Evolutionary conservation across 2,329 filamentous ascomycete species (phyloP), one percentile per base, ranked within the genome.

Genomic region (Claviceps sp.): DNA sequence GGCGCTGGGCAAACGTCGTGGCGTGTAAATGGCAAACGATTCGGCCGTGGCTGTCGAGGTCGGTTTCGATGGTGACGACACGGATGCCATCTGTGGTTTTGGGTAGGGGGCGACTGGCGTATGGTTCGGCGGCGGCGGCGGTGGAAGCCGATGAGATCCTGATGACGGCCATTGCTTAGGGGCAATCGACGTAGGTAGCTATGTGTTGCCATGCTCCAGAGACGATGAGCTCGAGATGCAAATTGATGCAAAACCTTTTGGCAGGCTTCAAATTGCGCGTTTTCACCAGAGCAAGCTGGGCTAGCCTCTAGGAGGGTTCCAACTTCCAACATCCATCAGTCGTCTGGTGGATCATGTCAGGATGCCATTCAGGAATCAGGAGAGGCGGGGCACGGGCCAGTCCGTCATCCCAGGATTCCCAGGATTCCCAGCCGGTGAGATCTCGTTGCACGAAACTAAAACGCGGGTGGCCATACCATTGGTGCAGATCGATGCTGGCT

Each of bases 51-150:
- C 9, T 5, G 51, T 40, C 46, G 18, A 52, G 18, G 13, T 51
- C 48, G 13, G 46, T 26, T 13, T 53, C 51, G 20, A 55, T 44
- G 26, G 49, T 53, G 13, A 55, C 51, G 37, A 53, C 24, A n/a
- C 54, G 54, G 47, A 55, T 55, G 54, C 54, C 49, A 26, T 55
- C 51, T 7, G 54, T 40, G 13, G 16, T 48, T 11, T 47, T 13
- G 37, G 52, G 47, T 16, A 55, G 36, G 1, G 46, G 49, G 16
- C 38, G 37, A n/a, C 47, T 50, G 46, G 49, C 46, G 30, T 55
- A 55, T 5, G 48, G 51, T 9, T 49, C 51, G 46, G 37, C 26
- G 16, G 30, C 14, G 38, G 36, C 7, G 24, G 38, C 18, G 41
- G 18, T 5, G 18, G 18, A 40, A 9, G 14, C 8, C 37, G 36